Base-by-base conservation (phyloP, 352 stramenopile species). In the Pythium rhizo-oryzae region DNA sequence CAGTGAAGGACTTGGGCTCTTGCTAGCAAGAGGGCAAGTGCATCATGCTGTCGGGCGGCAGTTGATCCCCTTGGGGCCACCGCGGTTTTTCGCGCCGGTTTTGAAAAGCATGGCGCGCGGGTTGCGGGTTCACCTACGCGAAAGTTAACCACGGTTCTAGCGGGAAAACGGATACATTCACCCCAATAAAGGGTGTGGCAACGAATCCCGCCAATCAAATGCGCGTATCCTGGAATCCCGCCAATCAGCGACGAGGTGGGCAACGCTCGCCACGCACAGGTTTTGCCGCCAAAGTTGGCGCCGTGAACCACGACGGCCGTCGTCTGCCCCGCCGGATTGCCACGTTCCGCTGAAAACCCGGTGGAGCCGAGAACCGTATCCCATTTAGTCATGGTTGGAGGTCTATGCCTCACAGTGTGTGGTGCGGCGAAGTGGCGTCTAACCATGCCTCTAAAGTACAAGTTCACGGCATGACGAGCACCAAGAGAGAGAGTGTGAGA, bases 181-280 rank as follows among this genome's bases (percentile, higher is more conserved):
- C 30, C 52, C 8, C 12, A 68, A 50, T 56, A 62, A 41, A 43
- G 28, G 13, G 1, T 37, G 61, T 30, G 5, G 25, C 1, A n/a
- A 21, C 13, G 24, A 2, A 35, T 46, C 18, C 35, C 39, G 30
- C 80, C 74, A 86, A 86, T 86, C 63, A 79, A 1, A 59, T 8
- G 13, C 8, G 25, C 3, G 21, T 25, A 25, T 8, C 49, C 69
- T 54, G 67, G 44, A 46, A 71, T 78, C 77, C 73, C 75, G 66
- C 77, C 75, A 85, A 85, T 81, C 51, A 67, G 50, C 15, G n/a
- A 7, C 15, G 11, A 43, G 7, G 41, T 68, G 65, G 39, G n/a
- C 1, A 37, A 64, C 33, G 39, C 46, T 25, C 41, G n/a, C 41
- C 25, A 44, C 23, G n/a, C 12, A 9, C 18, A 23, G 43, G 8